Evolutionary conservation across 2,329 filamentous ascomycete genomes (phyloP).

Genomic region (Dothidotthia symphoricarpi): DNA sequence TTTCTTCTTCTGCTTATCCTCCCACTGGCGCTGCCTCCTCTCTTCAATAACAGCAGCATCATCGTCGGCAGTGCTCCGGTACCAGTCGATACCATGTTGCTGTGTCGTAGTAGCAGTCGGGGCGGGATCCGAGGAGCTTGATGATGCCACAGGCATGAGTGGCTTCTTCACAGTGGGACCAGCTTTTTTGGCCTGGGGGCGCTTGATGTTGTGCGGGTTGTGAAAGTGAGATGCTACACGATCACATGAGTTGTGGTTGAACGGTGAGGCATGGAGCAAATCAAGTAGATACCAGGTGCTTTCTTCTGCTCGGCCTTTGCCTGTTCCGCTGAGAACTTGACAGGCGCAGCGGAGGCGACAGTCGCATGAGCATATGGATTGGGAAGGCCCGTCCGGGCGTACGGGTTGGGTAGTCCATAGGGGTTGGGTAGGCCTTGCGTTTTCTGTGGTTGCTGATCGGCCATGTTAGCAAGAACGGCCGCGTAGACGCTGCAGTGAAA

Average conservation of each 20-base stretch:
- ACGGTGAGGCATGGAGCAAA: conserved; percentile 16
- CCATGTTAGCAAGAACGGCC: conserved; percentile 19
- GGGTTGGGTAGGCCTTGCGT: conserved; percentile 26
- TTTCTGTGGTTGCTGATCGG: conserved; percentile 25
- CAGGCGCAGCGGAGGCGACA: conserved; percentile 29
- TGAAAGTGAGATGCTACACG: conserved; percentile 35
- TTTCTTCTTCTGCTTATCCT: conserved; percentile 59
- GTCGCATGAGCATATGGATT: conserved; percentile 31
- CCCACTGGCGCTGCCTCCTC: conserved; percentile 67
- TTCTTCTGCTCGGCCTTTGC: conserved; percentile 35
- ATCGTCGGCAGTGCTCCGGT: conserved; percentile 84
- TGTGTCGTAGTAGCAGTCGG: conserved; percentile 13
- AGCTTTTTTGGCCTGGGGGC: conserved; percentile 32
- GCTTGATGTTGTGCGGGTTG: conserved; percentile 36
- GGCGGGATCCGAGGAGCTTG: conserved; percentile 16
- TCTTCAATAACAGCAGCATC: conserved; percentile 67
- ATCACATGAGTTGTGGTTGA: conserved; percentile 30
- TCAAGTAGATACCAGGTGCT: conserved; percentile 35
- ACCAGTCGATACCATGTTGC: conserved; percentile 29
- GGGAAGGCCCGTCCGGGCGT: conserved; percentile 25
- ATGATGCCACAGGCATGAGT: conserved; percentile 17
- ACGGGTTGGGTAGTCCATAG: conserved; percentile 28
- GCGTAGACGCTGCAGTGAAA: conserved; percentile 6
- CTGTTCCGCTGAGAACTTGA: conserved; percentile 30
- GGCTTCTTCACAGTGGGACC: conserved; percentile 24